These are phyloP conservation scores for Pogostemon cablin DNA, from an alignment of 257 asterid genomes.

Conservation along the genomic window DNA sequence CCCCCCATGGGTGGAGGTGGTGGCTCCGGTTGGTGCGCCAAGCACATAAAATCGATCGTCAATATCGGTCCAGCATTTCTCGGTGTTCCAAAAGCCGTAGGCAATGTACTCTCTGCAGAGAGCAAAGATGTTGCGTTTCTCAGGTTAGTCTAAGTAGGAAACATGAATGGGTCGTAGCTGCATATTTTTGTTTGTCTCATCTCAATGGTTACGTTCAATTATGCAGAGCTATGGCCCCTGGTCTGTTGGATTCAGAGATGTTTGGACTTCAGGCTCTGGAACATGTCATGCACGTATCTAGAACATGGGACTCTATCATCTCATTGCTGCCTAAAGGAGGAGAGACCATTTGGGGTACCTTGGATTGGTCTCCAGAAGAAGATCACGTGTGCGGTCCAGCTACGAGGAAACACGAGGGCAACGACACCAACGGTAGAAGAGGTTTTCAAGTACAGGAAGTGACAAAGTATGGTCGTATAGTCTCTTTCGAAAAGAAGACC, in stretches of 20 bases:
- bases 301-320: slow-evolving; percentile 85
- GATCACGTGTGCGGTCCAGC: slow-evolving; percentile 56
- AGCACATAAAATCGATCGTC: slow-evolving; percentile 81
- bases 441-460: slow-evolving; percentile 44
- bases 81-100: slow-evolving; percentile 83
- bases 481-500: slow-evolving; percentile 72
- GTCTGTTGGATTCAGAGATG: slow-evolving; percentile 68
- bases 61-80: slow-evolving; percentile 83
- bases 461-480: slow-evolving; percentile 67
- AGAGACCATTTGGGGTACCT: slow-evolving; percentile 83
- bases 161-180: not conserved
- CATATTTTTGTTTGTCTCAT: not conserved
- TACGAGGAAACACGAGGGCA: slow-evolving; percentile 34
- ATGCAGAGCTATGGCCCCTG: slow-evolving; percentile 83
- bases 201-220: not conserved
- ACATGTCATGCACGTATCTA: slow-evolving; percentile 68
- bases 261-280: slow-evolving; percentile 73
- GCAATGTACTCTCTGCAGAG: slow-evolving; percentile 76
- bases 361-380: slow-evolving; percentile 89
- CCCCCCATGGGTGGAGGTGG: slow-evolving; percentile 88
- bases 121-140: slow-evolving; percentile 80
- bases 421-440: slow-evolving; percentile 37
- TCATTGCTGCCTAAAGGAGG: slow-evolving; percentile 94
- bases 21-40: slow-evolving; percentile 80
- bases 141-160: slow-evolving; percentile 49